These are phyloP conservation scores for Abelmoschus esculentus DNA, from an alignment of 345 rosid genomes.

Conservation along the genomic window DNA sequence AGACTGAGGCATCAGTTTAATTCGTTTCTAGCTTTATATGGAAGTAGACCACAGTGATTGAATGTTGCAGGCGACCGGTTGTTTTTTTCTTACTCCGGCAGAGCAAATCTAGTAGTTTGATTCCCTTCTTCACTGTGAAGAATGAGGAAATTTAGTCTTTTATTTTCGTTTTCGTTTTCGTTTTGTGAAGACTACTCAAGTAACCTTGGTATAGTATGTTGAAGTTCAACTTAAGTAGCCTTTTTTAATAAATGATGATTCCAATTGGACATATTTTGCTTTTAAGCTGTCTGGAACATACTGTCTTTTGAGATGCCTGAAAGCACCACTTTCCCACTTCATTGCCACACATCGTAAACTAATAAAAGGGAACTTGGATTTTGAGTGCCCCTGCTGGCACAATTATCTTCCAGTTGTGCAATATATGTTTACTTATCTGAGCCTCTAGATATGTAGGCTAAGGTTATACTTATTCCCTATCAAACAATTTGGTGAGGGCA, in stretches of 20 bases:
- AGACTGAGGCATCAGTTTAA: constrained; percentile 16
- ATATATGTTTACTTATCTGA: too few relatives aligned
- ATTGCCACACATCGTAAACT: constrained; percentile 13
- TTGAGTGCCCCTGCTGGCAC: background rate
- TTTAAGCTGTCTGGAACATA: background rate
- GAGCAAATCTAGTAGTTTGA: background rate
- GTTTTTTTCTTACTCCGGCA: constrained; percentile 22
- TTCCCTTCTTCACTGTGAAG: constrained; percentile 3
- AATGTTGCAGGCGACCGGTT: constrained; percentile 13
- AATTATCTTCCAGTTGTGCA: constrained; percentile 9
- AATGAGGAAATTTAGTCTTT: constrained; percentile 1
- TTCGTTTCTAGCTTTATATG: constrained; percentile 13
- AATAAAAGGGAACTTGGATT: background rate
- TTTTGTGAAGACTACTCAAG: constrained; percentile 8
- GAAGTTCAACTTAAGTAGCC: background rate
- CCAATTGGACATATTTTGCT: background rate
- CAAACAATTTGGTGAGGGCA: constrained; percentile 10
- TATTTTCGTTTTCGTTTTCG: background rate
- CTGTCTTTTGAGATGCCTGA: background rate
- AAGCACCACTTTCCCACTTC: background rate
- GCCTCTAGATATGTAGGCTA: too few relatives aligned
- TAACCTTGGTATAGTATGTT: background rate
- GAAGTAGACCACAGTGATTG: constrained; percentile 10
- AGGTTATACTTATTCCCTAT: background rate
- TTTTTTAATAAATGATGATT: background rate